Conservation (phyloP, 2,329 filamentous ascomycete species). For the Cladosporium phlei region DNA sequence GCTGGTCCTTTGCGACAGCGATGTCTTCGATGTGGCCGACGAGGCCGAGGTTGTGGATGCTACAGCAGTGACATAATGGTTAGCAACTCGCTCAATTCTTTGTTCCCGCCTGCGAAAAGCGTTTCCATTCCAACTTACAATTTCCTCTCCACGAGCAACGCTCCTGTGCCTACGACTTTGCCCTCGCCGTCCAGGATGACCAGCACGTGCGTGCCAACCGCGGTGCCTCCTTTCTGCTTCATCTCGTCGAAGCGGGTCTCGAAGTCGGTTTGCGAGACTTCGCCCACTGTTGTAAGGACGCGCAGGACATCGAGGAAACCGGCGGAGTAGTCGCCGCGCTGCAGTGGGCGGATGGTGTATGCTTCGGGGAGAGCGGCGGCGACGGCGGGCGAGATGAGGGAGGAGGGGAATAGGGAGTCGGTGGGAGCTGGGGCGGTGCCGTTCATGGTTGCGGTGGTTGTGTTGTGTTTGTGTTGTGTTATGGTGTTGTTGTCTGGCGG, state of each 20-base stretch:
- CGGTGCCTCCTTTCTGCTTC: slow-evolving; percentile 41
- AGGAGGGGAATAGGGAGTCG: slow-evolving; percentile 62
- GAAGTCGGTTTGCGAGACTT: slow-evolving; percentile 71
- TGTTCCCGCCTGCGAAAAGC: not conserved
- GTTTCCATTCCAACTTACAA: slow-evolving; percentile 55
- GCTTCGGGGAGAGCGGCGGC: slow-evolving; percentile 67
- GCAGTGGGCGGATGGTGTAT: slow-evolving; percentile 77
- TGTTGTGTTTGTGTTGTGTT: not conserved
- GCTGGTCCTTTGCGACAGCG: slow-evolving; percentile 88
- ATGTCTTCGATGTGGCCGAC: slow-evolving; percentile 99
- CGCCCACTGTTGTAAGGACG: slow-evolving; percentile 88
- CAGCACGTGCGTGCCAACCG: slow-evolving; percentile 75
- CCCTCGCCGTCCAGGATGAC: slow-evolving; percentile 71
- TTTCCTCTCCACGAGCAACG: slow-evolving; percentile 87
- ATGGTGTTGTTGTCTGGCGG: not conserved
- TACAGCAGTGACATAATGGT: slow-evolving; percentile 15
- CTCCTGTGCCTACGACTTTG: slow-evolving; percentile 82
- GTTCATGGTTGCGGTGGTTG: slow-evolving; percentile 10
- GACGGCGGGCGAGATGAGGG: slow-evolving; percentile 74
- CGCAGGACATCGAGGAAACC: slow-evolving; percentile 89
- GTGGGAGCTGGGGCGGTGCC: slow-evolving; percentile 7
- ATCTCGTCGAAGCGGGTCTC: slow-evolving; percentile 80
- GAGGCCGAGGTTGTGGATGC: slow-evolving; percentile 70
- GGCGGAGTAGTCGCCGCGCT: slow-evolving; percentile 68
- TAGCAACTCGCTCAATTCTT: not conserved